Base-by-base conservation (phyloP, 345 rosid genomes). In the Populus euphratica region DNA sequence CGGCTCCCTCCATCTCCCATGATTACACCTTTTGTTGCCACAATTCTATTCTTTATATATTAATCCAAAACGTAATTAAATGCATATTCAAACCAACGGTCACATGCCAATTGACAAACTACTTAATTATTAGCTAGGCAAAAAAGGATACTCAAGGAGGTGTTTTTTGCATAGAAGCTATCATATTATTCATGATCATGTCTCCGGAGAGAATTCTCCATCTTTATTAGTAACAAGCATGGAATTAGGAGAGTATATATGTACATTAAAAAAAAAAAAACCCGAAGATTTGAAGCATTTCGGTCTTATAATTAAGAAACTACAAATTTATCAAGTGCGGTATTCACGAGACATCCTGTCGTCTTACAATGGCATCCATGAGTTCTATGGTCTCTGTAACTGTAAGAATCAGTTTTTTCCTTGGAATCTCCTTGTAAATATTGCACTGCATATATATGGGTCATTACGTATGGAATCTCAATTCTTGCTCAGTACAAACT, bases 81-180 rank as follows among this genome's bases (percentile, higher is more conserved):
- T 54, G 43, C 78, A 68, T 76, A 54, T 81, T 79, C 75, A 44
- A 74, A 76, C 77, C 43, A 77, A 72, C 78, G 73, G 80, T 77
- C 81, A 59, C 70, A 74, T 73, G 54, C 72, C 67, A 27, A 72
- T 68, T 52, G 49, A 76, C 78, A 73, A 49, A 35, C 21, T n/a
- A 36, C 47, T 52, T 54, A 52, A 18, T 75, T 61, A 33, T 71
- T 23, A n/a, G 63, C 12, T 11, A 39, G 38, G 38, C 25, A 69
- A 52, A 54, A 54, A 54, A 21, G 23, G 10, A 54, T 49, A 16
- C 6, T 52, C 59, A 52, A 56, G 29, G 13, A 52, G 29, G 13
- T n/a, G 3, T 21, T 5, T 59, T 11, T 18, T 54, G 61, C 61
- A 54, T 21, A 8, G 61, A 54, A 7, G 23, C 61, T 21, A 8